These are phyloP conservation scores for Crithidia fasciculata DNA, from an alignment of 208 protist genomes.

Conservation along the genomic window DNA sequence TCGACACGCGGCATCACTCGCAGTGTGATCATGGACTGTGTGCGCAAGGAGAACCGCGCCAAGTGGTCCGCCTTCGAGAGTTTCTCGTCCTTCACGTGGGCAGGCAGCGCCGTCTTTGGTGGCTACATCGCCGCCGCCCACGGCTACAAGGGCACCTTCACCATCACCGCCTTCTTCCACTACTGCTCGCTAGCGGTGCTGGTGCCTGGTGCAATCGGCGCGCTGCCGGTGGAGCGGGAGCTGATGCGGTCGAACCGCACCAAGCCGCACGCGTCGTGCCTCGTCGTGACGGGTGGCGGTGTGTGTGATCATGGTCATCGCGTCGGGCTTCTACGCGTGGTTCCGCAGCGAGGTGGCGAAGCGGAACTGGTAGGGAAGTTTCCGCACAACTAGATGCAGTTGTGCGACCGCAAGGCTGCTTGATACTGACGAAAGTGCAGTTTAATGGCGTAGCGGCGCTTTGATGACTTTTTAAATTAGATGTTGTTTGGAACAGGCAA, in stretches of 20 bases:
- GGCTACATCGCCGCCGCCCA: slow-evolving; percentile 52
- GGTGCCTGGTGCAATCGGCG: slow-evolving; percentile 41
- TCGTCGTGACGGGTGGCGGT: slow-evolving; percentile 10
- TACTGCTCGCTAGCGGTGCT: slow-evolving; percentile 37
- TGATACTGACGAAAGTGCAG: no score
- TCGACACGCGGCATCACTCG: slow-evolving; percentile 50
- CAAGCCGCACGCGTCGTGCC: slow-evolving; percentile 9
- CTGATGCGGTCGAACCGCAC: slow-evolving; percentile 22
- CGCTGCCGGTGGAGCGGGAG: slow-evolving; percentile 32
- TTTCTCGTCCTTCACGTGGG: slow-evolving; percentile 68
- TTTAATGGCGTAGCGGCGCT: no score
- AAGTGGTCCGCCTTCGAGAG: slow-evolving; percentile 74
- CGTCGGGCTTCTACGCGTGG: slow-evolving; percentile 4
- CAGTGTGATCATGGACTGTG: slow-evolving; percentile 73
- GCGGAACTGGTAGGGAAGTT: neutral
- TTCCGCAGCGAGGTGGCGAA: slow-evolving; percentile 12
- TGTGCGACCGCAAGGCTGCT: no score
- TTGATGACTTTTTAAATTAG: no score
- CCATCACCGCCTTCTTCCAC: slow-evolving; percentile 61
- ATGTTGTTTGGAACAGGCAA: no score
- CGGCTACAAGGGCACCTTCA: slow-evolving; percentile 59
- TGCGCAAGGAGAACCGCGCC: slow-evolving; percentile 41
- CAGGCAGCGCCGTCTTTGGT: slow-evolving; percentile 58
- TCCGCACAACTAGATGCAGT: neutral
- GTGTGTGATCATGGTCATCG: slow-evolving; percentile 12